phyloP scores from a whole-genome alignment of 306 rosid species.

The Oemleria cerasiformis region DNA sequence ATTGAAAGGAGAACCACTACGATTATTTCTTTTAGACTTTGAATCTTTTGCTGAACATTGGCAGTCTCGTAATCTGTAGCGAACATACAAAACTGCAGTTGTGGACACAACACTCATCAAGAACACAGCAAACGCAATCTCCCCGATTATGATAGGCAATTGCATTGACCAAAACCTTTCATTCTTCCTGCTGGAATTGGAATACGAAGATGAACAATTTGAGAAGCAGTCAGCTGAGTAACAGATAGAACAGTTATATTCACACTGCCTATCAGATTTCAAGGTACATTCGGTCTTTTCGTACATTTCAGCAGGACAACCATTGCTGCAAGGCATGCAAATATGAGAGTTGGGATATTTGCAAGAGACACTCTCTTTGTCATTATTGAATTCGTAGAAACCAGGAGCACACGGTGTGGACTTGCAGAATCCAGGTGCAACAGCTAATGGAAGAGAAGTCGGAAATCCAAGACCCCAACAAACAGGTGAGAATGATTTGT shows the following conservation, averaged over 20 bases:
- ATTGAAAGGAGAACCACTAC: conserved; percentile 38
- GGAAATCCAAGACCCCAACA: conserved; percentile 97
- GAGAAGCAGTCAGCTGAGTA: conserved; percentile 50
- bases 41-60: conserved; percentile 44
- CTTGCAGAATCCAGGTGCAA: conserved; percentile 63
- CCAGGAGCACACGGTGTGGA: conserved; percentile 67
- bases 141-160: conserved; percentile 61
- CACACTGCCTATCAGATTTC: conserved; percentile 65
- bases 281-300: conserved; percentile 45
- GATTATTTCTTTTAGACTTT: conserved; percentile 41
- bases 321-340: conserved; percentile 71
- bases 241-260: conserved; percentile 76
- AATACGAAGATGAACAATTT: conserved; percentile 52
- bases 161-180: conserved; percentile 70
- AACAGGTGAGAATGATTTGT: conserved; percentile 66
- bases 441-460: conserved; percentile 71
- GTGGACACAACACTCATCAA: conserved; percentile 57
- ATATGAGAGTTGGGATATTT: conserved; percentile 42
- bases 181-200: conserved; percentile 39
- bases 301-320: conserved; percentile 74
- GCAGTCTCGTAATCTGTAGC: conserved; percentile 60
- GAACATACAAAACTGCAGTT: conserved; percentile 67
- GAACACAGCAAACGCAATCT: conserved; percentile 66
- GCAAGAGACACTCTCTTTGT: conserved; percentile 47
- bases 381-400: conserved; percentile 51